Evolutionary conservation across 2,329 filamentous ascomycete species (phyloP), one percentile per base, ranked within the genome.

Genomic region (Volutella citrinella): DNA sequence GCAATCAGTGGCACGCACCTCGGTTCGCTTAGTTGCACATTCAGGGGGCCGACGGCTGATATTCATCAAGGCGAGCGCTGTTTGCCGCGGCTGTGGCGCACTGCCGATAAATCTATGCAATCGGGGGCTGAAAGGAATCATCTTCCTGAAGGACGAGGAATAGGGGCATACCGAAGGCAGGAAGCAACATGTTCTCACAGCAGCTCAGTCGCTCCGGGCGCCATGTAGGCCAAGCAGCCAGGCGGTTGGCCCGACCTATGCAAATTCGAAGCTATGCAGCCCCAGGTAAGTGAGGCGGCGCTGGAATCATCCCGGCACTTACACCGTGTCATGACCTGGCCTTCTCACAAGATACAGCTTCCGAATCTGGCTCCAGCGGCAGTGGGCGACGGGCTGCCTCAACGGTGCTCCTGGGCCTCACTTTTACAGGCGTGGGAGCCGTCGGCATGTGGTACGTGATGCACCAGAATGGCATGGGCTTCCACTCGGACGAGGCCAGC

Each of bases 401-500:
- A 10, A 41, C 55, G 32, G 40, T 52, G 20, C 39, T 61, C 16
- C 46, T 54, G 15, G 63, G 56, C 12, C 19, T 60, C 27, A 48
- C 51, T 10, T 64, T 55, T 31, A 45, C 49, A 39, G 43, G 48
- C 9, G 38, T 54, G 5, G 63, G 63, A 27, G 61, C 60, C 12
- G 52, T 49, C 19, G 52, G 46, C 21, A 60, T 57, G n/a, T 65
- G 60, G 60, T 55, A 63, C 35, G 49, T 49, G 16, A 51, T 65
- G 50, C 54, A 52, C 21, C 45, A 48, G 28, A 54, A 52, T 34
- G 61, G 62, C 27, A 46, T 65, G 49, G 59, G 61, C 28, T 65
- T 65, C 46, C 60, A 61, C 53, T 65, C 45, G 19, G 85, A 95
- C 63, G 79, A 77, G 52, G 86, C 94, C 49, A 85, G 84, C 15